Evolutionary conservation across 805 yeast genomes (phyloP), one percentile per base, ranked within the genome.

Genomic region (Starmerella tilneyi): DNA sequence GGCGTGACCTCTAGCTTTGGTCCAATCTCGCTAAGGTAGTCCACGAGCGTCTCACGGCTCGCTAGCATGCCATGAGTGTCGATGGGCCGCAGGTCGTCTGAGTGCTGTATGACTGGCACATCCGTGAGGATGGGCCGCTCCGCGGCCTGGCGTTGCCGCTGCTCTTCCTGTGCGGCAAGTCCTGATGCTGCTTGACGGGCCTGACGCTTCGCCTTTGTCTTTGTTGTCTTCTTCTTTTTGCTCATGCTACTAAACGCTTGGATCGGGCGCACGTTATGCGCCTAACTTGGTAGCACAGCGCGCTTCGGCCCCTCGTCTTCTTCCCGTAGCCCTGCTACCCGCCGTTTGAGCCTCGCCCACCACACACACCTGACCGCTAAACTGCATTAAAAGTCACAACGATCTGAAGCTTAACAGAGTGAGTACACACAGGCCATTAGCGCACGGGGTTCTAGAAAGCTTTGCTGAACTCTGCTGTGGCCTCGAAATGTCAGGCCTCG

Each of bases 401-500:
- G n/a, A n/a, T n/a, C n/a, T n/a, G n/a, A n/a, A n/a, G n/a, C n/a
- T n/a, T n/a, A n/a, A n/a, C n/a, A n/a, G n/a, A n/a, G n/a, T n/a
- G n/a, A n/a, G n/a, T n/a, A n/a, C n/a, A n/a, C n/a, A n/a, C n/a
- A n/a, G n/a, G 9, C 29, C 9, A 13, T 26, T 13, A 26, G 29
- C n/a, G n/a, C n/a, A n/a, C n/a, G n/a, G n/a, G n/a, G n/a, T n/a
- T 13, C 29, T 26, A 13, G 29, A 9, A 9, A 26, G 29, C 29
- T 9, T 26, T 9, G 29, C 29, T 26, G 9, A 13, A 26, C 29
- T 4, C 22, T 31, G 7, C 16, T 16, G n/a, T 6, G 30, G 16
- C 5, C 8, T 31, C 35, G 22, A 16, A 4, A 55, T 55, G 59
- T 48, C 50, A 15, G 65, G 63, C 20, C 57, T 68, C 28, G 73